Conservation (phyloP, 139 green algal species). For the Microglena sp. region DNA sequence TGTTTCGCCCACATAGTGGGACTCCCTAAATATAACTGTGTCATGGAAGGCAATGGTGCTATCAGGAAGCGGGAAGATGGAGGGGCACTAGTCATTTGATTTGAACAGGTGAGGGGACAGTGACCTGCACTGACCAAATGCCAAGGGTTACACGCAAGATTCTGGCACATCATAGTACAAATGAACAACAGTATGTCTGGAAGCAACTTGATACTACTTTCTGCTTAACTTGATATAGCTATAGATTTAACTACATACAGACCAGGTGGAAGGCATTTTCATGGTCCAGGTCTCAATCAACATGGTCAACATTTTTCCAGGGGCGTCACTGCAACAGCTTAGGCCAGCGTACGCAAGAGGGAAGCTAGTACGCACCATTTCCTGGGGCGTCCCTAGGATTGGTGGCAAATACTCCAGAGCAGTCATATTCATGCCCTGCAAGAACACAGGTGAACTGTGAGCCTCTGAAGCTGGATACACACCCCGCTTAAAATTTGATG, state of each 20-base stretch:
- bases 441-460: not conserved
- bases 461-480: not conserved
- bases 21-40: conserved; percentile 46
- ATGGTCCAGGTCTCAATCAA: too few relatives aligned
- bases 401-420: conserved; percentile 81
- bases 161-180: not conserved
- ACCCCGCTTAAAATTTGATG: not conserved
- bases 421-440: conserved; percentile 77
- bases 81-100: not conserved
- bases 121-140: conserved; percentile 1
- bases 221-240: too few relatives aligned
- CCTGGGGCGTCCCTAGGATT: conserved; percentile 67
- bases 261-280: too few relatives aligned
- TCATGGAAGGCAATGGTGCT: not conserved
- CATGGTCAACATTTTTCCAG: too few relatives aligned
- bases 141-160: not conserved
- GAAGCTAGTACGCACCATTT: conserved; percentile 46
- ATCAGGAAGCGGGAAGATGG: not conserved
- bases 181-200: not conserved
- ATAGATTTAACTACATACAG: too few relatives aligned
- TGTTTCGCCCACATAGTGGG: conserved; percentile 45
- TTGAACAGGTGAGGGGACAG: not conserved
- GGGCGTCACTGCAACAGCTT: too few relatives aligned
- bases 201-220: too few relatives aligned
- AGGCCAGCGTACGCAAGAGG: too few relatives aligned